phyloP scores from a whole-genome alignment of 805 yeast species.

The baker's yeast (Saccharomyces cerevisiae) region DNA sequence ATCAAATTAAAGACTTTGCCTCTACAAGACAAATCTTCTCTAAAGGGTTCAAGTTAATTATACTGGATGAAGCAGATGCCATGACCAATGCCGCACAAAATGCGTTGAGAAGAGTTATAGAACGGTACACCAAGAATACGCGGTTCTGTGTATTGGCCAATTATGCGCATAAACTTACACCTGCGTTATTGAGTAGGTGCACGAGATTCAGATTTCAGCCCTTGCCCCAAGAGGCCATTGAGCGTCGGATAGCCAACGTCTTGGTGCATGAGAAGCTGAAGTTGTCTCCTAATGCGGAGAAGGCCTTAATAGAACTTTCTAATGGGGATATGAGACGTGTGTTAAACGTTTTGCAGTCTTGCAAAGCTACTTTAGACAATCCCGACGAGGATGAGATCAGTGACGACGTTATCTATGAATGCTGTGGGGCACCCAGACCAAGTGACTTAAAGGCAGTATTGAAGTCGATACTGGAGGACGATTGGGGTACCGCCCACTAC shows the following conservation, averaged over 20 bases:
- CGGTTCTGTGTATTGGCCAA: conserved; percentile 93
- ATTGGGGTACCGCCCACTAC: conserved; percentile 70
- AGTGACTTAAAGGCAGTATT: conserved; percentile 68
- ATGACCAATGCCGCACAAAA: conserved; percentile 84
- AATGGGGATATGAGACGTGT: conserved; percentile 96
- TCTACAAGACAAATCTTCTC: conserved; percentile 89
- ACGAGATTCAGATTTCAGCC: conserved; percentile 93
- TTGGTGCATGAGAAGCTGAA: conserved; percentile 57
- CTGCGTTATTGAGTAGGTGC: conserved; percentile 90
- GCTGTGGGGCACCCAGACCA: conserved; percentile 94
- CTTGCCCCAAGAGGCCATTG: conserved; percentile 56
- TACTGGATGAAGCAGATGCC: conserved; percentile 95
- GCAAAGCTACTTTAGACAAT: conserved; percentile 64
- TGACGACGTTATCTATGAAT: conserved; percentile 75
- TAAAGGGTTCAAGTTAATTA: conserved; percentile 77
- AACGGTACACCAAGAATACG: conserved; percentile 89
- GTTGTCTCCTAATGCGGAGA: conserved; percentile 50
- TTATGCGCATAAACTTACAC: conserved; percentile 90
- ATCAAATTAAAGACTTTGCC: conserved; percentile 93
- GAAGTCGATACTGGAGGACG: conserved; percentile 73
- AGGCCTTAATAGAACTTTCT: conserved; percentile 61
- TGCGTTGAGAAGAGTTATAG: conserved; percentile 72
- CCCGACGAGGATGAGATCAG: conserved; percentile 48
- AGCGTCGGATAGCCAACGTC: conserved; percentile 59
- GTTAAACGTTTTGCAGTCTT: conserved; percentile 87